Conservation (phyloP, 2,329 filamentous ascomycete species). For the Parastagonospora avenae region DNA sequence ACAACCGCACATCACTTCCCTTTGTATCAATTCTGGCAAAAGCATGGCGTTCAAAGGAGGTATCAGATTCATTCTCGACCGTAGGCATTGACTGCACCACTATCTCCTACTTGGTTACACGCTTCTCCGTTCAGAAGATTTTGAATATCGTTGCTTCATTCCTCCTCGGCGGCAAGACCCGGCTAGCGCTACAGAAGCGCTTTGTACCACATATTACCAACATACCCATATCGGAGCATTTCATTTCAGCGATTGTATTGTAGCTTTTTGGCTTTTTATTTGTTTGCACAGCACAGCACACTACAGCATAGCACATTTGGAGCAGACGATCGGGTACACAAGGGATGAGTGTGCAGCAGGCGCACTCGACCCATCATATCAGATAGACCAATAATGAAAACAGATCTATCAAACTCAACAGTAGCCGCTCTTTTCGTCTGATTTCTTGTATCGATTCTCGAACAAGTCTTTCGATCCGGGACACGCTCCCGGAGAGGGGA, state of each 20-base stretch:
- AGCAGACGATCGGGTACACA: conserved; percentile 6
- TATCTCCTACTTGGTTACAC: not conserved
- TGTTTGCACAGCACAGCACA: conserved; percentile 14
- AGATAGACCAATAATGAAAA: conserved; percentile 19
- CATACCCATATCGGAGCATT: conserved; percentile 21
- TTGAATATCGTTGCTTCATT: conserved; percentile 5
- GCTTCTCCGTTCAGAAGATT: not conserved
- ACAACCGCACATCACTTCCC: conserved; percentile 5
- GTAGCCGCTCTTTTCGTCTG: no score
- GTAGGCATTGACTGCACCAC: not conserved
- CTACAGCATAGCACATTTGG: conserved; percentile 10
- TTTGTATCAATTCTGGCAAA: conserved; percentile 17
- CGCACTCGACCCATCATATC: not conserved
- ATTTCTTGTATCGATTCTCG: no score
- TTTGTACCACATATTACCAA: conserved; percentile 24
- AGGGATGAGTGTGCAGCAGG: not conserved
- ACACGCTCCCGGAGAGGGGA: no score
- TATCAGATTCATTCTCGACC: not conserved
- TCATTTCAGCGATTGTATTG: conserved; percentile 18
- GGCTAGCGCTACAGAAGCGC: conserved; percentile 28
- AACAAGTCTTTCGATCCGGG: no score
- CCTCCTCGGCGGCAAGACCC: conserved; percentile 20
- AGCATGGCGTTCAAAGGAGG: conserved; percentile 26
- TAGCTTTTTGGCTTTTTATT: conserved; percentile 15
- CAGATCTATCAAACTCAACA: conserved; percentile 6